These are phyloP conservation scores for Mycena belliarum DNA, from an alignment of 768 basidiomycete genomes.

Conservation along the genomic window DNA sequence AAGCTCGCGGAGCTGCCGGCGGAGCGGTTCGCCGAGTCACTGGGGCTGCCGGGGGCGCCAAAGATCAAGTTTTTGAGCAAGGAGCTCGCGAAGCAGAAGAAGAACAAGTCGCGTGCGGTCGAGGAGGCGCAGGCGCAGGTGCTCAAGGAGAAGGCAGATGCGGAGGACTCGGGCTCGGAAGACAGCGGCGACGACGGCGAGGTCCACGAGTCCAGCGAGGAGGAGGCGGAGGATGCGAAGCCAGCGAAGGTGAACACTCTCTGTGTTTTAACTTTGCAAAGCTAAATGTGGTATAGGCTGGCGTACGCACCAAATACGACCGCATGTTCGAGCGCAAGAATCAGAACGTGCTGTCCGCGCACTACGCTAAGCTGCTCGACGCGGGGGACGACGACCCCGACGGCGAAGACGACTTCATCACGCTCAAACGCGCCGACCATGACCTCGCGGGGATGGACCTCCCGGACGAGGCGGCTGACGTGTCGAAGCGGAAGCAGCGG, in stretches of 20 bases:
- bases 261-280: not conserved
- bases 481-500: conserved; percentile 89
- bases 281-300: conserved; percentile 10
- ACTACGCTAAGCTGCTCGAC: conserved; percentile 87
- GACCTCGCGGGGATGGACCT: conserved; percentile 42
- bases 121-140: conserved; percentile 36
- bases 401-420: conserved; percentile 85
- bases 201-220: conserved; percentile 18
- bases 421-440: conserved; percentile 90
- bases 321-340: conserved; percentile 98
- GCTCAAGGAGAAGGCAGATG: conserved; percentile 21
- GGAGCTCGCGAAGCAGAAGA: conserved; percentile 71
- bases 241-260: conserved; percentile 40
- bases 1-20: conserved; percentile 80
- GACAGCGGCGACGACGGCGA: conserved; percentile 24
- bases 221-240: conserved; percentile 30
- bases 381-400: conserved; percentile 41
- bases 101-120: conserved; percentile 63
- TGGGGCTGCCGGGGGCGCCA: conserved; percentile 92
- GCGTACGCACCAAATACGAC: conserved; percentile 90
- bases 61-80: conserved; percentile 86
- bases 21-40: conserved; percentile 81
- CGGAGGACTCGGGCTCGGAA: conserved; percentile 8
- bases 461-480: conserved; percentile 37
- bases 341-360: conserved; percentile 86